These are phyloP conservation scores for Rhizopus arrhizus DNA, from an alignment of 371 early-diverging fungal genomes.

Conservation along the genomic window DNA sequence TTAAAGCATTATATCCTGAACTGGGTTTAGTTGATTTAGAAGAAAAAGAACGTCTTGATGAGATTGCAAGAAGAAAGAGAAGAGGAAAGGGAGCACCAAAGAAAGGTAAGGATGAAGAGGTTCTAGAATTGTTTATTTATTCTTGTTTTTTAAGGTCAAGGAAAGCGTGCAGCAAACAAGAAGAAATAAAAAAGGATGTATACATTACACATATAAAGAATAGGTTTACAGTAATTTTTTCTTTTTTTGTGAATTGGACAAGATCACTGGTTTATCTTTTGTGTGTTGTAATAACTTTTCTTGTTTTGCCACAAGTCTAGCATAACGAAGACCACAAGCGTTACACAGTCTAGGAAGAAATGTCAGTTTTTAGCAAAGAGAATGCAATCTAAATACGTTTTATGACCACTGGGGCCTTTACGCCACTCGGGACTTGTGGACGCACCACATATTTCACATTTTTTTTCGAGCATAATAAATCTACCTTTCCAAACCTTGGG, in stretches of 20 bases:
- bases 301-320: constrained; percentile 65
- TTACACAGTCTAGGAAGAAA: constrained; percentile 63
- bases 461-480: constrained; percentile 21
- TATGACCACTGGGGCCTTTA: constrained; percentile 74
- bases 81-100: constrained; percentile 84
- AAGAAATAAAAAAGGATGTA: constrained; percentile 47
- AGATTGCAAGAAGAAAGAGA: constrained; percentile 68
- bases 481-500: not conserved
- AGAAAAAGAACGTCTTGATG: constrained; percentile 73
- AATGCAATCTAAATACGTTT: constrained; percentile 54
- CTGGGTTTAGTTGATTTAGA: constrained; percentile 62
- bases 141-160: constrained; percentile 50
- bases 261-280: not conserved
- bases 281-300: constrained; percentile 4
- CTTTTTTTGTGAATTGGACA: not conserved
- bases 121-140: not conserved
- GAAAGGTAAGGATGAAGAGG: constrained; percentile 60
- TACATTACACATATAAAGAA: not conserved
- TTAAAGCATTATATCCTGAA: constrained; percentile 63
- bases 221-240: not conserved
- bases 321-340: constrained; percentile 79
- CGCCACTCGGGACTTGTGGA: constrained; percentile 65
- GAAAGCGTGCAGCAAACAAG: constrained; percentile 66
- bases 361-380: not conserved
- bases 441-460: constrained; percentile 26